Conservation (phyloP, 2,329 filamentous ascomycete genomes). For the Alternaria viburni region DNA sequence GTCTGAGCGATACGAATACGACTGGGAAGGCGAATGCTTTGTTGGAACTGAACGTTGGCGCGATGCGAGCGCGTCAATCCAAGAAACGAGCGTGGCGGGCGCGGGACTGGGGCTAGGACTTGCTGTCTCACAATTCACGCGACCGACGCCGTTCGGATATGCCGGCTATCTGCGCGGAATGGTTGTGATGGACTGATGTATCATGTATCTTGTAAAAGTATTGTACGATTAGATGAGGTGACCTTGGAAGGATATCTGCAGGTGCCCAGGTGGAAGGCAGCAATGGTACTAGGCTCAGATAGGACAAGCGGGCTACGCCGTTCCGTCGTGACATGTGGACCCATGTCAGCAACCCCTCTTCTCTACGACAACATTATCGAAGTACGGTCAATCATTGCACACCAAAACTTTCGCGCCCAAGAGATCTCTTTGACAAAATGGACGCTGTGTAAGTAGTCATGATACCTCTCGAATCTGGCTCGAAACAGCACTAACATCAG, state of each 20-base stretch:
- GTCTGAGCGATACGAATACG: background rate
- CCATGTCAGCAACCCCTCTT: background rate
- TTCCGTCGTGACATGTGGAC: background rate
- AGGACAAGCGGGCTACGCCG: background rate
- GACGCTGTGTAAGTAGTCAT: background rate
- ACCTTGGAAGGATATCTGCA: background rate
- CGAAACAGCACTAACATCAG: background rate
- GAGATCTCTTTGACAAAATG: background rate
- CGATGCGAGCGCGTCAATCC: background rate
- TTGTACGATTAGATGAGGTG: background rate
- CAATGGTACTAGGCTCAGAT: background rate
- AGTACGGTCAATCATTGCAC: background rate
- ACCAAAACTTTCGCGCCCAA: background rate
- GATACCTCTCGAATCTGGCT: background rate
- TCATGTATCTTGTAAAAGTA: background rate
- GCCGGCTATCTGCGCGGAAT: constrained; percentile 7
- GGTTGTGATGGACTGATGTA: constrained; percentile 5
- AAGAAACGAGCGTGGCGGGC: background rate
- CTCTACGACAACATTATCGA: background rate
- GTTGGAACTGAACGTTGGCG: background rate
- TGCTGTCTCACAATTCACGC: background rate
- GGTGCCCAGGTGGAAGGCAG: background rate
- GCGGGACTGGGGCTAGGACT: background rate
- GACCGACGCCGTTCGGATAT: background rate
- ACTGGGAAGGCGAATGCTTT: background rate